Base-by-base conservation (phyloP, 257 asterid species). In the Solanum gracilifrons region DNA sequence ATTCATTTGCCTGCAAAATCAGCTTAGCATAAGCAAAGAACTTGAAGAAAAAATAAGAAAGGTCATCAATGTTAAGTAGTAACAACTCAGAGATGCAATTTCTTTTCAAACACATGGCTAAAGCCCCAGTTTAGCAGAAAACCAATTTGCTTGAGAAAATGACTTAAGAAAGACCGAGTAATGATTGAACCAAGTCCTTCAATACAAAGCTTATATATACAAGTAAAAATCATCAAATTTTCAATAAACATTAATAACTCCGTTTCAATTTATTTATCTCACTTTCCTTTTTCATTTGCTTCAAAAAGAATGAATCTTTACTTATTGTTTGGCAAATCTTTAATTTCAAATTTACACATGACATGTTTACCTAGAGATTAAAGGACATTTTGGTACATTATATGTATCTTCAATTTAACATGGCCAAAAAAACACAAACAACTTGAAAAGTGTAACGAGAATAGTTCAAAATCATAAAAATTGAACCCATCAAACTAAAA, bases 1-100 rank as follows among this genome's bases (percentile, higher is more conserved):
- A 75, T 87, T 87, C 58, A 23, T 69, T 86, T 87, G 89, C 48
- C 92, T 91, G 86, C 12, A 73, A 66, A 41, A 79, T 79, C 36
- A 41, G 66, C 64, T 43, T 41, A 43, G 37, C 84, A 79, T 79
- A 41, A 43, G 66, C 84, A 15, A 43, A 79, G 37, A 43, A 43
- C 84, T 79, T 79, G 16, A 25, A 79, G 64, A 9, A 35, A 12
- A 43, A 43, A 39, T n/a, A 39, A n/a, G 48, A 39, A 76, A n/a
- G n/a, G n/a, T 76, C 60, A 39, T 76, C 60, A 76, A 39, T 13
- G 35, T 10, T 76, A 76, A 51, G n/a, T 39, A 39, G 60, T 39
- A 76, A 76, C 83, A 37, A 76, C 35, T 37, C 83, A 1, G 35
- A n/a, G 60, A 76, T 76, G 1, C 25, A 76, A 76, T n/a, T 76